A percentile compares a stretch with the other conserved stretches of the same genome.
Evolutionary conservation across 2,329 filamentous ascomycete genomes (phyloP).

Genomic region (Botrytis elliptica): DNA sequence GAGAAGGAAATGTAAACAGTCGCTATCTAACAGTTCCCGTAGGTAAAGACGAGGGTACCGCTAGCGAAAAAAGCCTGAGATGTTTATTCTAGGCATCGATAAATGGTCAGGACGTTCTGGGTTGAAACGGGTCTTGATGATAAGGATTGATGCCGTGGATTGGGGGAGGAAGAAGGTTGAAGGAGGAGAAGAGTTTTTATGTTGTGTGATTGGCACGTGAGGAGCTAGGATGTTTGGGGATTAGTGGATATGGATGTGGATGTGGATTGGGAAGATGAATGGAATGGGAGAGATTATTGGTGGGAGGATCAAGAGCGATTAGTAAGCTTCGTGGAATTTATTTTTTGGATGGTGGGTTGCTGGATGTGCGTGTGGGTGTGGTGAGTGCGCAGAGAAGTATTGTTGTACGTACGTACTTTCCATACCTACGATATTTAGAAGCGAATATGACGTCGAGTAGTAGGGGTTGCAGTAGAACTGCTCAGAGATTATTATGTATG

Average conservation of each 20-base stretch:
- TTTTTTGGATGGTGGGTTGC: conserved; percentile 5
- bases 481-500: conserved; percentile 14
- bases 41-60: conserved; percentile 70
- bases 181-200: conserved; percentile 16
- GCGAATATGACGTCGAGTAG: conserved; percentile 14
- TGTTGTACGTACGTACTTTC: not conserved
- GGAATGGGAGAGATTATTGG: too few relatives aligned
- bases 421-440: not conserved
- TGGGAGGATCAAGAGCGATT: not conserved
- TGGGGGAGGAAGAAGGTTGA: conserved; percentile 24
- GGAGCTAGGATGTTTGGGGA: not conserved
- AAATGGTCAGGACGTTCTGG: conserved; percentile 89
- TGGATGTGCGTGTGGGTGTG: not conserved
- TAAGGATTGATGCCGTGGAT: conserved; percentile 83
- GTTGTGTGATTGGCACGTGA: not conserved
- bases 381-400: not conserved
- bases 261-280: too few relatives aligned
- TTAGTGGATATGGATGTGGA: not conserved
- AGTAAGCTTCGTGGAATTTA: not conserved
- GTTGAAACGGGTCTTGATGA: conserved; percentile 76
- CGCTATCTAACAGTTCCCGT: conserved; percentile 97
- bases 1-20: conserved; percentile 70
- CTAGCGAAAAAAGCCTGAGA: conserved; percentile 97
- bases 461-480: conserved; percentile 21
- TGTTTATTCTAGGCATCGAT: conserved; percentile 77